Evolutionary conservation across 495 filamentous ascomycete genomes (phyloP).

Genomic region (Delitschia confertaspora): DNA sequence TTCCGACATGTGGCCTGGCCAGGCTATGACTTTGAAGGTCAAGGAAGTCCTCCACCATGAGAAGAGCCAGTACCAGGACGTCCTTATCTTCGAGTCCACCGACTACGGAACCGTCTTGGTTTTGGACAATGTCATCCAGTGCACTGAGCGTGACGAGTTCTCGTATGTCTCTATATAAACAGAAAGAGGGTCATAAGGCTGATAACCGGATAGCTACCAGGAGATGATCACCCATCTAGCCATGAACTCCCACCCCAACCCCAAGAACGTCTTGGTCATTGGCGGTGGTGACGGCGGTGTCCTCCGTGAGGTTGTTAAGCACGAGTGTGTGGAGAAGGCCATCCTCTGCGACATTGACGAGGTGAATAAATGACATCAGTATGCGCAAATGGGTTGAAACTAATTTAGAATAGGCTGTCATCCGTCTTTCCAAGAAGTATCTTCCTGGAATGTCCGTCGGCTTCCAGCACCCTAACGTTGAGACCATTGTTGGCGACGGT

Average conservation of each 20-base stretch:
- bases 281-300: constrained; percentile 96
- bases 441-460: constrained; percentile 89
- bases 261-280: constrained; percentile 96
- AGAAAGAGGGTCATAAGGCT: neutral
- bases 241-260: constrained; percentile 96
- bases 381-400: constrained; percentile 30
- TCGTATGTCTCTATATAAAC: constrained; percentile 45
- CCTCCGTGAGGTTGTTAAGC: constrained; percentile 95
- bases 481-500: constrained; percentile 85
- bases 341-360: constrained; percentile 98
- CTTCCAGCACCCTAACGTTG: constrained; percentile 87
- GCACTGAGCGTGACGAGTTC: constrained; percentile 97
- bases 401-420: constrained; percentile 67
- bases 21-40: constrained; percentile 97
- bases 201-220: constrained; percentile 59
- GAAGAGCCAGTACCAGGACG: constrained; percentile 97
- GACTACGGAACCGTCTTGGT: constrained; percentile 97
- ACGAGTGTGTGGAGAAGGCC: constrained; percentile 81
- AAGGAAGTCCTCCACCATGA: constrained; percentile 97
- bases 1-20: constrained; percentile 96
- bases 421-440: constrained; percentile 96
- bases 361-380: constrained; percentile 49
- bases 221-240: constrained; percentile 99
- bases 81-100: constrained; percentile 94
- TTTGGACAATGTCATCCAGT: constrained; percentile 97